Percentiles rank a stretch among this genome's conserved stretches.
These are phyloP conservation scores for Rhizophagus prolifer DNA, from an alignment of 192 early-diverging fungal species.

Conservation along the genomic window DNA sequence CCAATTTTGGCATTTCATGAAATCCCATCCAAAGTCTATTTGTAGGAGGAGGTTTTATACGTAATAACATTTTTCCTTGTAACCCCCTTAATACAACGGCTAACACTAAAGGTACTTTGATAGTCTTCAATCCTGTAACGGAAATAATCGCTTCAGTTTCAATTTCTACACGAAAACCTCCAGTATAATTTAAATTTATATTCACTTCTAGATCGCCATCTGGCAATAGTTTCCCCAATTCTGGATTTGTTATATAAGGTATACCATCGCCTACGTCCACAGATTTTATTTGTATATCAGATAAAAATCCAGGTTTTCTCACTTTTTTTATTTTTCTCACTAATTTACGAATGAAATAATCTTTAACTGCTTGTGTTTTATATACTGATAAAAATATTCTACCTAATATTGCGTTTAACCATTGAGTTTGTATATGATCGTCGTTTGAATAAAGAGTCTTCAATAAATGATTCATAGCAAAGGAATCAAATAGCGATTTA, in stretches of 20 bases:
- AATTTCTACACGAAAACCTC: conserved; percentile 77
- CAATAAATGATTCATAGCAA: conserved; percentile 38
- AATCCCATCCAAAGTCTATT: conserved; percentile 92
- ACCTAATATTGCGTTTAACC: conserved; percentile 85
- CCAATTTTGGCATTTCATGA: conserved; percentile 74
- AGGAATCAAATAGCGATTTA: conserved; percentile 41
- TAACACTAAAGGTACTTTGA: conserved; percentile 79
- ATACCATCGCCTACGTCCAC: conserved; percentile 77
- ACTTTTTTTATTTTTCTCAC: conserved; percentile 67
- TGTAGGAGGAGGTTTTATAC: conserved; percentile 78
- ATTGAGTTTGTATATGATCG: conserved; percentile 49
- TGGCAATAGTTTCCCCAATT: conserved; percentile 61
- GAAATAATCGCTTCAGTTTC: conserved; percentile 55
- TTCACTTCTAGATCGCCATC: conserved; percentile 76
- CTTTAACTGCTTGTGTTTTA: conserved; percentile 60
- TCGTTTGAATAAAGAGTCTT: conserved; percentile 53
- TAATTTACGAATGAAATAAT: conserved; percentile 65
- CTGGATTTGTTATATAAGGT: conserved; percentile 78
- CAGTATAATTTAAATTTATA: conserved; percentile 76
- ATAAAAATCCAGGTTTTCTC: conserved; percentile 70
- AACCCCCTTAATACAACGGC: conserved; percentile 73
- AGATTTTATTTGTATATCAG: conserved; percentile 78
- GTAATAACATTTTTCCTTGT: conserved; percentile 74
- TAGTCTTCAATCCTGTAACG: conserved; percentile 41
- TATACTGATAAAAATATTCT: conserved; percentile 78